A percentile compares a stretch with the other conserved stretches of the same genome.
Evolutionary conservation across 179 eudicot species (phyloP).

Genomic region (Corrigiola litoralis): DNA sequence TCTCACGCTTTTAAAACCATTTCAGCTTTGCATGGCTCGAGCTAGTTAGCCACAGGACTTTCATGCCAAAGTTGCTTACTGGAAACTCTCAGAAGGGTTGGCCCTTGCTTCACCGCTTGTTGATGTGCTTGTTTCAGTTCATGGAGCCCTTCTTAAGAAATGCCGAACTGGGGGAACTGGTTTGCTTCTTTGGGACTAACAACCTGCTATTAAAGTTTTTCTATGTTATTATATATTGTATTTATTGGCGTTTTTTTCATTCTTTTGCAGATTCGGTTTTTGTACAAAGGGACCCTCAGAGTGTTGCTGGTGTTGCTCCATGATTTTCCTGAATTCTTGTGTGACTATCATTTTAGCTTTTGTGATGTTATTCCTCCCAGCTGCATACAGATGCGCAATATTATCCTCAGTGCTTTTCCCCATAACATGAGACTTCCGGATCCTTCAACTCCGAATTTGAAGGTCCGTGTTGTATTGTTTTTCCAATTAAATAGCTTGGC

Average conservation of each 20-base stretch:
- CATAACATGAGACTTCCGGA: conserved; percentile 97
- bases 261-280: conserved; percentile 67
- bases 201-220: no score
- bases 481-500: no score
- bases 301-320: conserved; percentile 92
- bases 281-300: conserved; percentile 89
- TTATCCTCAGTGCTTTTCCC: conserved; percentile 94
- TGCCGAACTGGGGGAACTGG: conserved; percentile 90
- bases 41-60: conserved; percentile 86
- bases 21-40: conserved; percentile 98
- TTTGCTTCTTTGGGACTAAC: conserved; percentile 34
- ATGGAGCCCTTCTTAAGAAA: conserved; percentile 90
- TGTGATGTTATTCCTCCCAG: conserved; percentile 98
- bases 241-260: conserved; percentile 8
- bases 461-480: conserved; percentile 34
- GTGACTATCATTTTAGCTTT: conserved; percentile 96
- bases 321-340: conserved; percentile 94
- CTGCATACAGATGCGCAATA: conserved; percentile 98
- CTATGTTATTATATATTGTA: neutral
- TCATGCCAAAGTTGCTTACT: conserved; percentile 91
- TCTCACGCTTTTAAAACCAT: conserved; percentile 10
- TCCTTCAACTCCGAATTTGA: conserved; percentile 95
- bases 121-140: conserved; percentile 83
- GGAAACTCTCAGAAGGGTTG: conserved; percentile 96
- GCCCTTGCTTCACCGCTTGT: conserved; percentile 80